These are phyloP conservation scores for Rhizopogon sp. DNA, from an alignment of 768 basidiomycete species.

Conservation along the genomic window DNA sequence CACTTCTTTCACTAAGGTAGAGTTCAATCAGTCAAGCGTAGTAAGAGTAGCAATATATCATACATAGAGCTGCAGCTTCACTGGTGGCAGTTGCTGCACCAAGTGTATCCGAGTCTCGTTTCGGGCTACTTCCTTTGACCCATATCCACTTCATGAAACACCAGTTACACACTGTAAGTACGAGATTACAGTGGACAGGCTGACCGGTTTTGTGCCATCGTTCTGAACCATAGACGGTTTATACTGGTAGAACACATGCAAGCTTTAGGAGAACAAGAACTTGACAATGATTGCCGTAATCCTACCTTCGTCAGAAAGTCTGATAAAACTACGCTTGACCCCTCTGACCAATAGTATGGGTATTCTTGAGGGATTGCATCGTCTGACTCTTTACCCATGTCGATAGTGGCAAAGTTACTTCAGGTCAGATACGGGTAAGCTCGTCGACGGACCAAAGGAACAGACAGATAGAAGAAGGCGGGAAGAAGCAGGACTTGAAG, in stretches of 20 bases:
- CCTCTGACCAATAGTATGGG: constrained; percentile 48
- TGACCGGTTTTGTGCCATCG: constrained; percentile 70
- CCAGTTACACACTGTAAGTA: neutral
- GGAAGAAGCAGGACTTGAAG: neutral
- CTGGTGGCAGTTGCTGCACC: constrained; percentile 28
- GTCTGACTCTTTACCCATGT: constrained; percentile 21
- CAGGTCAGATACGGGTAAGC: too few species aligned
- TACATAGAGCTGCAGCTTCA: constrained; percentile 45
- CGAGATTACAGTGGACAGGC: constrained; percentile 12
- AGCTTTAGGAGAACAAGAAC: constrained; percentile 1
- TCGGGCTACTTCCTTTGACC: constrained; percentile 30
- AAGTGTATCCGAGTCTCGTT: neutral
- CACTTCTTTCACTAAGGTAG: constrained; percentile 46
- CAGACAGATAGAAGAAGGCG: neutral
- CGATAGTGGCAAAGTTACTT: neutral
- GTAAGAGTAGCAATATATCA: constrained; percentile 8
- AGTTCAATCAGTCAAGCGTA: neutral
- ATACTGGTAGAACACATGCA: constrained; percentile 37
- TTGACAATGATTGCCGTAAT: neutral
- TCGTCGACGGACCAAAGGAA: neutral
- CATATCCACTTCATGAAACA: constrained; percentile 56
- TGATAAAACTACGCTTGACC: constrained; percentile 37
- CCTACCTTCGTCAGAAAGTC: constrained; percentile 55
- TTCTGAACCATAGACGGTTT: constrained; percentile 76
- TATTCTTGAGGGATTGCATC: constrained; percentile 38